Percentiles rank a stretch among this genome's conserved stretches.
Evolutionary conservation across 306 rosid species (phyloP).

Genomic region (Acacia crassicarpa): DNA sequence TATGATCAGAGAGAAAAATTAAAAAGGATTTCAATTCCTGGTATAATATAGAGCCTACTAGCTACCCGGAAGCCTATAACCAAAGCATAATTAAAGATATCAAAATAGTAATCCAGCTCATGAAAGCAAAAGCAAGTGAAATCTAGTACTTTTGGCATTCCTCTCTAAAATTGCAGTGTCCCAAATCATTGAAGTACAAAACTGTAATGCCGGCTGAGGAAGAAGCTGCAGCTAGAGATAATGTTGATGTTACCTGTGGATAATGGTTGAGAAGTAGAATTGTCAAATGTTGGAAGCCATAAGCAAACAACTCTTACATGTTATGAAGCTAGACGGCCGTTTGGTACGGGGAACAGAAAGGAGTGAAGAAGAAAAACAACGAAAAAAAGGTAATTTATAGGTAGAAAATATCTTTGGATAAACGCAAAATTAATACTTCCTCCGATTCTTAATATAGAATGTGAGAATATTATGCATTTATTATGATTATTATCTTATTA

Average conservation of each 20-base stretch:
- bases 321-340: neutral
- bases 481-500: too few relatives aligned
- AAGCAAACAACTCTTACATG: slow-evolving; percentile 1
- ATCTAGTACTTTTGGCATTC: slow-evolving; percentile 77
- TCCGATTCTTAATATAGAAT: too few relatives aligned
- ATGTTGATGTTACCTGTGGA: slow-evolving; percentile 70
- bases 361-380: neutral
- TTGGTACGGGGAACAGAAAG: neutral
- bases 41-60: slow-evolving; percentile 36
- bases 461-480: too few relatives aligned
- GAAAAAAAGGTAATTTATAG: neutral
- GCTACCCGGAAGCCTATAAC: slow-evolving; percentile 76
- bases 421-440: neutral
- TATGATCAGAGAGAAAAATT: slow-evolving; percentile 11
- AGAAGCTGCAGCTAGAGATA: slow-evolving; percentile 88
- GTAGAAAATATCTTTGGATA: neutral
- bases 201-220: slow-evolving; percentile 80
- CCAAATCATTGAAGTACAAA: slow-evolving; percentile 70
- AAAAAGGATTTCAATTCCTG: slow-evolving; percentile 14
- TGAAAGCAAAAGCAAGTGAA: slow-evolving; percentile 71
- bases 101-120: slow-evolving; percentile 81
- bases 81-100: slow-evolving; percentile 83
- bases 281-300: slow-evolving; percentile 13
- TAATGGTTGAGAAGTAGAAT: neutral
- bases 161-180: slow-evolving; percentile 54